These are phyloP conservation scores for Withania somnifera DNA, from an alignment of 305 asterid species.

Conservation along the genomic window DNA sequence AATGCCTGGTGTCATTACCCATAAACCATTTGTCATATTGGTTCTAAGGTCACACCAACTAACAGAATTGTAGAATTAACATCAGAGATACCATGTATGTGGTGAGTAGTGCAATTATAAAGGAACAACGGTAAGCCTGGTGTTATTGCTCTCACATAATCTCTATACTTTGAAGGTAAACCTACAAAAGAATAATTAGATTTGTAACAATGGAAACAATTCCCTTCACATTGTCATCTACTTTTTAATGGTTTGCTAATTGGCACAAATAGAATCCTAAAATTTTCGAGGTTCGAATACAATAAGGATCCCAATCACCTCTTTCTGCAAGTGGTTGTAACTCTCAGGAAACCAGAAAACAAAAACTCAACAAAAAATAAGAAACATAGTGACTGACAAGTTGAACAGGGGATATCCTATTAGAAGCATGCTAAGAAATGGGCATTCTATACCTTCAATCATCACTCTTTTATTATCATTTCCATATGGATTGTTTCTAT, in stretches of 20 bases:
- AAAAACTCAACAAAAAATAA: neutral
- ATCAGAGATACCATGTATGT: conserved; percentile 93
- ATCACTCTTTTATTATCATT: neutral
- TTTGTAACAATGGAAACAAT: neutral
- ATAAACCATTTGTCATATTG: no score
- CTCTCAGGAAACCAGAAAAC: neutral
- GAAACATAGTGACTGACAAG: neutral
- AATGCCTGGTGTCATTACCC: no score
- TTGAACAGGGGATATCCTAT: neutral
- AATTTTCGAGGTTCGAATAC: neutral
- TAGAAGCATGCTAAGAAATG: neutral
- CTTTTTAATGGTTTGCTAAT: neutral
- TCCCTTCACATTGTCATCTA: neutral
- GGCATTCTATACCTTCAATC: neutral
- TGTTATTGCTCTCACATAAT: conserved; percentile 93
- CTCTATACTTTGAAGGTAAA: conserved; percentile 87
- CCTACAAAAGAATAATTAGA: conserved; percentile 32
- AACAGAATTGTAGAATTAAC: conserved; percentile 15
- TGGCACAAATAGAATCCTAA: neutral
- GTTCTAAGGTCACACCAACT: no score
- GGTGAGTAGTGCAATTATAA: conserved; percentile 92
- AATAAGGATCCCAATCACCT: neutral
- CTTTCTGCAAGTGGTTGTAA: neutral
- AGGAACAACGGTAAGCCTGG: conserved; percentile 95
- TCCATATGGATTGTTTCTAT: neutral